phyloP scores from a whole-genome alignment of 2,329 filamentous ascomycete genomes.

The Cyanodermella asteris region DNA sequence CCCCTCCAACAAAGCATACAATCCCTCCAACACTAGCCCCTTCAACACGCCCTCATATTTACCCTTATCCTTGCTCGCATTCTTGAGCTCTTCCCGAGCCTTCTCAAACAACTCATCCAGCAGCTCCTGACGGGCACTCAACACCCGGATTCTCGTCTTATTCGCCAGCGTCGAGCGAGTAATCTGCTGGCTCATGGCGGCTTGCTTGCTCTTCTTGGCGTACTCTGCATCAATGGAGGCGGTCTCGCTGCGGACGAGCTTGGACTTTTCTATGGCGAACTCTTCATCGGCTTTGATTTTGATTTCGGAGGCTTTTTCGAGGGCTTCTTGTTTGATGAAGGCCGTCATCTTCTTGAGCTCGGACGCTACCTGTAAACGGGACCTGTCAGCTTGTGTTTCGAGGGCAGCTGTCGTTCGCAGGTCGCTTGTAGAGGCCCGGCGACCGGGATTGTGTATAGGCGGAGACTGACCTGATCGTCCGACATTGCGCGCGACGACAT shows the following conservation, averaged over 20 bases:
- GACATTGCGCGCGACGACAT: slow-evolving; percentile 67
- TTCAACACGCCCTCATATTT: slow-evolving; percentile 61
- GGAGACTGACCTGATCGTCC: slow-evolving; percentile 64
- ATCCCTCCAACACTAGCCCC: slow-evolving; percentile 67
- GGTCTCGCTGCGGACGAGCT: slow-evolving; percentile 90
- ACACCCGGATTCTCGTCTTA: slow-evolving; percentile 78
- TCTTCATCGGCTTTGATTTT: slow-evolving; percentile 97
- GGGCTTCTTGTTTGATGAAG: slow-evolving; percentile 97
- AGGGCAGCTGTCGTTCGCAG: neutral
- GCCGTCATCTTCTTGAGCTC: slow-evolving; percentile 99
- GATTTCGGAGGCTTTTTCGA: slow-evolving; percentile 93
- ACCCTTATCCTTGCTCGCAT: slow-evolving; percentile 42
- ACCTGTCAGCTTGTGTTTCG: slow-evolving; percentile 5
- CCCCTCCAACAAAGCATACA: slow-evolving; percentile 69
- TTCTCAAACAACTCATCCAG: slow-evolving; percentile 76
- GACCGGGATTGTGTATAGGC: neutral
- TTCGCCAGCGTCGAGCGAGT: slow-evolving; percentile 89
- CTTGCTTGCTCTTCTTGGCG: slow-evolving; percentile 98
- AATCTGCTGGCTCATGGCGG: slow-evolving; percentile 96
- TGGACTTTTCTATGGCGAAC: slow-evolving; percentile 97
- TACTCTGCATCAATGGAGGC: slow-evolving; percentile 78
- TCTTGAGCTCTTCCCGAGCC: slow-evolving; percentile 48
- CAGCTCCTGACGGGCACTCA: slow-evolving; percentile 71
- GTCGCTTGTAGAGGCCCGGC: neutral
- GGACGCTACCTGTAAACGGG: slow-evolving; percentile 52